Evolutionary conservation across 78 protist genomes (phyloP).

Genomic region (Neovahlkampfia damariscottae): DNA sequence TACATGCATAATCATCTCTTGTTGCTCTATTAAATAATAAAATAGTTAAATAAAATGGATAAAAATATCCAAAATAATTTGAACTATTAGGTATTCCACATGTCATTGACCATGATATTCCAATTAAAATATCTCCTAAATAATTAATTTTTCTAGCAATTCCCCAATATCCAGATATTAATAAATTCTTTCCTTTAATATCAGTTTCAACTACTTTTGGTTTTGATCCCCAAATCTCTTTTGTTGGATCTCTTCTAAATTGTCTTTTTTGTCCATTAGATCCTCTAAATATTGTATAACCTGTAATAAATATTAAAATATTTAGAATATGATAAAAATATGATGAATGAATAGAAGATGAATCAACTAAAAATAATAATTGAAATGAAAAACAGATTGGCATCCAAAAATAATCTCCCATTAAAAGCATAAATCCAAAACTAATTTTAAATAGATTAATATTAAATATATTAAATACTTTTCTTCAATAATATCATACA

Average conservation of each 20-base stretch:
- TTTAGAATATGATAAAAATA: background rate
- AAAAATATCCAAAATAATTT: slow-evolving; percentile 40
- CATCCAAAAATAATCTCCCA: slow-evolving; percentile 1
- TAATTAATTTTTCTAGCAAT: slow-evolving; percentile 79
- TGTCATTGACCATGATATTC: slow-evolving; percentile 52
- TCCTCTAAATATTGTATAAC: slow-evolving; percentile 64
- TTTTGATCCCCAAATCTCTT: background rate
- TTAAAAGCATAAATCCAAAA: background rate
- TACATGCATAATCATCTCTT: slow-evolving; percentile 74
- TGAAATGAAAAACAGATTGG: slow-evolving; percentile 1
- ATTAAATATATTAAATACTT: background rate
- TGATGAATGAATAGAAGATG: background rate
- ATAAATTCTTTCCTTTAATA: slow-evolving; percentile 25
- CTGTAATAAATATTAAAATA: slow-evolving; percentile 2
- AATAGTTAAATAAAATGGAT: slow-evolving; percentile 61
- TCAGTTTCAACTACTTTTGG: background rate
- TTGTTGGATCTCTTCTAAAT: slow-evolving; percentile 65
- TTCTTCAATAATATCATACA: slow-evolving; percentile 8
- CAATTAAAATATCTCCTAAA: slow-evolving; percentile 68
- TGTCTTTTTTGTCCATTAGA: slow-evolving; percentile 71
- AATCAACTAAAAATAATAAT: background rate
- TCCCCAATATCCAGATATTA: slow-evolving; percentile 89
- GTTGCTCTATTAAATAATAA: slow-evolving; percentile 72
- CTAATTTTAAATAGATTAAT: background rate
- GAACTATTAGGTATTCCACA: slow-evolving; percentile 10